A percentile compares a stretch with the other conserved stretches of the same genome.
Evolutionary conservation across 2,329 filamentous ascomycete species (phyloP).

Genomic region (Fusarium euwallaceae): DNA sequence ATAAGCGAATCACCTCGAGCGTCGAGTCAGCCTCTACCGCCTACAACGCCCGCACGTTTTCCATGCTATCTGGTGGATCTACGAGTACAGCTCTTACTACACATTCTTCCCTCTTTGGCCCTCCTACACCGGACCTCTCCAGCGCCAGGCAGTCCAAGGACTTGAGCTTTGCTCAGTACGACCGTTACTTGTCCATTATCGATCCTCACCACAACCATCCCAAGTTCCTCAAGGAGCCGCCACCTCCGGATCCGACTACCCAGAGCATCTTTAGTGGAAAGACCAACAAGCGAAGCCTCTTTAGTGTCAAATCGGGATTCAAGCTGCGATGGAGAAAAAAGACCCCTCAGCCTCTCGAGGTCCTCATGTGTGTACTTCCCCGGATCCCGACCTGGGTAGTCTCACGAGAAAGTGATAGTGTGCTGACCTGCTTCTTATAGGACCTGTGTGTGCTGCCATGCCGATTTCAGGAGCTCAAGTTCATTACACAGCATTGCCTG

Average conservation of each 20-base stretch:
- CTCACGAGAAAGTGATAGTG: constrained; percentile 9
- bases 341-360: constrained; percentile 47
- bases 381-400: constrained; percentile 17
- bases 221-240: constrained; percentile 54
- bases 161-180: constrained; percentile 64
- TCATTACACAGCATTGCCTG: constrained; percentile 66
- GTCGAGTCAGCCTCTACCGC: constrained; percentile 59
- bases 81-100: constrained; percentile 58
- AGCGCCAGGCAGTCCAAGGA: constrained; percentile 51
- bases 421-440: constrained; percentile 53
- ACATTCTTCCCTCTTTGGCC: constrained; percentile 57
- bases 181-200: constrained; percentile 62
- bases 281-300: constrained; percentile 58
- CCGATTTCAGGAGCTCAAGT: constrained; percentile 61
- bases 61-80: constrained; percentile 59
- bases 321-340: constrained; percentile 59
- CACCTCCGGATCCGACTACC: constrained; percentile 48
- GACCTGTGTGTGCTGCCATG: constrained; percentile 69
- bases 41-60: constrained; percentile 59
- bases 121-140: constrained; percentile 37
- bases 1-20: constrained; percentile 55
- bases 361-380: constrained; percentile 47
- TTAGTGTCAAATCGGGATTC: constrained; percentile 60
- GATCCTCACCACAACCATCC: constrained; percentile 59
- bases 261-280: constrained; percentile 60